Evolutionary conservation across 768 basidiomycete genomes (phyloP).

Genomic region (Vishniacozyma victoriae): DNA sequence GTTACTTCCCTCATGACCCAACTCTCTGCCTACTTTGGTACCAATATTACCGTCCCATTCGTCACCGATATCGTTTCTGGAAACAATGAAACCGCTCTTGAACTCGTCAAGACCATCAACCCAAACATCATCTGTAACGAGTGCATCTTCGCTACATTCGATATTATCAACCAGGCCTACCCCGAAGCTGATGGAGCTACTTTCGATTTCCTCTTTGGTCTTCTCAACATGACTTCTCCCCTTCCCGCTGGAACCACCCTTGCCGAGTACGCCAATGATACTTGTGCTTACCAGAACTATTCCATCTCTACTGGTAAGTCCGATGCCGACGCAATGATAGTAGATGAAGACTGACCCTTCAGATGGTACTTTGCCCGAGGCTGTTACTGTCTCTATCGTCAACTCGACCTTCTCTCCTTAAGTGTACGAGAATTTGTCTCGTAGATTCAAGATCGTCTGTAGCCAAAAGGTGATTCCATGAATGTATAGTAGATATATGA

Average conservation of each 20-base stretch:
- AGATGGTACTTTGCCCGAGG: slow-evolving; percentile 39
- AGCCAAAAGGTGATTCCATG: no score
- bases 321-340: no score
- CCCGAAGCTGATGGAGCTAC: slow-evolving; percentile 24
- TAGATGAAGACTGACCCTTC: not conserved
- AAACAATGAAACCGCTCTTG: not conserved
- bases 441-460: no score
- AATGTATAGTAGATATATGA: no score
- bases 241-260: slow-evolving; percentile 18
- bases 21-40: slow-evolving; percentile 32
- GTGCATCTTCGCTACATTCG: slow-evolving; percentile 40
- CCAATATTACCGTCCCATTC: slow-evolving; percentile 26
- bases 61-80: not conserved
- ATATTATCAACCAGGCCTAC: slow-evolving; percentile 31
- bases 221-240: not conserved
- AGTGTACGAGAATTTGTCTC: no score
- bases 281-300: no score
- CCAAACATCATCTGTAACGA: slow-evolving; percentile 33
- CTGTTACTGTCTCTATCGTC: slow-evolving; percentile 32
- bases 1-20: slow-evolving; percentile 34
- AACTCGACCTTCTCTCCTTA: slow-evolving; percentile 35
- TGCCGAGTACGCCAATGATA: slow-evolving; percentile 18
- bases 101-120: slow-evolving; percentile 8
- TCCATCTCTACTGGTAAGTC: no score
- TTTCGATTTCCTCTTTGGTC: slow-evolving; percentile 1